Evolutionary conservation across 805 yeast genomes (phyloP).

Genomic region (Yarrowia bubula): DNA sequence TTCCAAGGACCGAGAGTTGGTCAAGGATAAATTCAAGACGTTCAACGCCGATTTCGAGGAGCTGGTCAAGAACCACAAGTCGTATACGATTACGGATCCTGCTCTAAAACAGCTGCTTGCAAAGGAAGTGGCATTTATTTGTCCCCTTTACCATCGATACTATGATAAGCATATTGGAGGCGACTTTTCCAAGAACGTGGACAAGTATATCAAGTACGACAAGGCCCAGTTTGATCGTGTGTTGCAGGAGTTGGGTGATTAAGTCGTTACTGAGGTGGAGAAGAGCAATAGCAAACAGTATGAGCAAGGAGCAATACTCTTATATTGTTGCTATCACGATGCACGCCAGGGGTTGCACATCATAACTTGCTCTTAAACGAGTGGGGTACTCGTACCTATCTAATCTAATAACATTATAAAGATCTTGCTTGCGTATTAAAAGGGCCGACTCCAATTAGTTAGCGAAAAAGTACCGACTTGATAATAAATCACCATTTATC

Average conservation of each 20-base stretch:
- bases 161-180: slow-evolving; percentile 70
- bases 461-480: too few relatives aligned
- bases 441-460: too few relatives aligned
- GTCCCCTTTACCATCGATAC: slow-evolving; percentile 82
- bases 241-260: slow-evolving; percentile 38
- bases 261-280: too few relatives aligned
- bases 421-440: too few relatives aligned
- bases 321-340: too few relatives aligned
- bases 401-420: too few relatives aligned
- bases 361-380: too few relatives aligned
- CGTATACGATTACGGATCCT: slow-evolving; percentile 64
- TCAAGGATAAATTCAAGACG: slow-evolving; percentile 78
- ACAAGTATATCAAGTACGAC: slow-evolving; percentile 67
- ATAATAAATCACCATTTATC: too few relatives aligned
- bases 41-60: slow-evolving; percentile 85
- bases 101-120: slow-evolving; percentile 60
- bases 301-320: too few relatives aligned
- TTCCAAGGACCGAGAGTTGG: slow-evolving; percentile 73
- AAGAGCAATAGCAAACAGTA: too few relatives aligned
- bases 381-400: too few relatives aligned
- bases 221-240: slow-evolving; percentile 43
- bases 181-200: slow-evolving; percentile 68
- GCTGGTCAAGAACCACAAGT: slow-evolving; percentile 62
- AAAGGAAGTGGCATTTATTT: slow-evolving; percentile 69
- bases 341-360: too few relatives aligned